Percentiles rank a stretch among this genome's conserved stretches.
Conservation (phyloP, 2,329 filamentous ascomycete genomes). For the Conoideocrella luteorostrata region DNA sequence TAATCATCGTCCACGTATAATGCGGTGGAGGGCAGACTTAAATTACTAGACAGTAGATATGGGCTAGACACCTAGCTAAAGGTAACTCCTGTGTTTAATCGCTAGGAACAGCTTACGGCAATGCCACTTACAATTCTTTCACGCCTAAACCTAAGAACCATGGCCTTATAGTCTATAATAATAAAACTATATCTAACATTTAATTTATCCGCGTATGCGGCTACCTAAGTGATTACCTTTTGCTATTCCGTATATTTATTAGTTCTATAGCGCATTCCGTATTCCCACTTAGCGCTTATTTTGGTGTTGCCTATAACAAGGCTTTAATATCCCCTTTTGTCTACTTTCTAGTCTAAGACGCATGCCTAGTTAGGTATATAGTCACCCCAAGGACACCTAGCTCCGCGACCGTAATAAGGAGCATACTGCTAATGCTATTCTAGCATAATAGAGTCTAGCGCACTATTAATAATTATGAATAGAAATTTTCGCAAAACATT, state of each 20-base stretch:
- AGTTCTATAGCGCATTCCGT: not conserved
- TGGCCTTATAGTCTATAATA: not conserved
- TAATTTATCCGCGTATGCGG: not conserved
- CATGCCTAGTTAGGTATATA: not conserved
- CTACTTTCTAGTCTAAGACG: not conserved
- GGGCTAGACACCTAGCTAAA: no score
- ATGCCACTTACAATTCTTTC: not conserved
- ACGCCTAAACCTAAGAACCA: not conserved
- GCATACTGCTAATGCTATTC: no score
- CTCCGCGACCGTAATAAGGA: not conserved
- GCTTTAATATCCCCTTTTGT: not conserved
- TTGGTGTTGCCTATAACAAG: slow-evolving; percentile 1
- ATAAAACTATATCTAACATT: not conserved
- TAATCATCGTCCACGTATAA: not conserved
- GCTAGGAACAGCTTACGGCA: not conserved
- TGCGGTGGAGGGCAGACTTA: no score
- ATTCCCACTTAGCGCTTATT: not conserved
- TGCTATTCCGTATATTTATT: no score
- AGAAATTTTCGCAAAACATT: not conserved
- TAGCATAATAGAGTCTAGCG: not conserved
- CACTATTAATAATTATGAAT: not conserved
- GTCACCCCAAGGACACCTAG: not conserved
- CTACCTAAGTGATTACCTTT: not conserved
- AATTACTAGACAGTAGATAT: not conserved
- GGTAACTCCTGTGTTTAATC: not conserved